Evolutionary conservation across 2,329 filamentous ascomycete species (phyloP).

Genomic region (Fusarium heterosporum): DNA sequence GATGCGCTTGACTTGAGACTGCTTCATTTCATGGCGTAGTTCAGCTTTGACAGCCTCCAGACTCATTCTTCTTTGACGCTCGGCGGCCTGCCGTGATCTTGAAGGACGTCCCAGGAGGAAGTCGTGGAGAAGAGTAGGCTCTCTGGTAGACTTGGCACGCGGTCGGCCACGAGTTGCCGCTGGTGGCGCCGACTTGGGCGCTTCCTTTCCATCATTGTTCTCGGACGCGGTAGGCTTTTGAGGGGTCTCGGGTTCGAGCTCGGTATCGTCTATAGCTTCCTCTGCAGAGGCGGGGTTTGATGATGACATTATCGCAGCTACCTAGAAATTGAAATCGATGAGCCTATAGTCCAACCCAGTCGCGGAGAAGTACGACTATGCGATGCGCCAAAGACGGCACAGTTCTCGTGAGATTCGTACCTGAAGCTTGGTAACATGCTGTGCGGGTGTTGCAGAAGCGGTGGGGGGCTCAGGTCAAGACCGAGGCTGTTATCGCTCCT

Average conservation of each 20-base stretch:
- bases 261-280: constrained; percentile 42
- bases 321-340: constrained; percentile 30
- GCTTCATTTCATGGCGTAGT: constrained; percentile 65
- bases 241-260: constrained; percentile 43
- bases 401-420: constrained; percentile 27
- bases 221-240: constrained; percentile 29
- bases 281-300: constrained; percentile 43
- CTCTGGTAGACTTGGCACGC: constrained; percentile 55
- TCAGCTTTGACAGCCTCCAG: constrained; percentile 69
- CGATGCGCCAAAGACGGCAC: background rate
- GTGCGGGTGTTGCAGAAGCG: constrained; percentile 35
- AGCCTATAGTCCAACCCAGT: constrained; percentile 23
- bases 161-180: constrained; percentile 49
- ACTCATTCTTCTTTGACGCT: constrained; percentile 66
- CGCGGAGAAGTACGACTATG: constrained; percentile 5
- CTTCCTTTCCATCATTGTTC: constrained; percentile 40
- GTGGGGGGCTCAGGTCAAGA: constrained; percentile 8
- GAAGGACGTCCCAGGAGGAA: constrained; percentile 69
- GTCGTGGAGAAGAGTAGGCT: constrained; percentile 64
- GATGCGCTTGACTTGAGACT: constrained; percentile 68
- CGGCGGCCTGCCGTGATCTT: constrained; percentile 65
- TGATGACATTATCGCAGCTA: constrained; percentile 48
- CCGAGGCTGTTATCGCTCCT: constrained; percentile 9
- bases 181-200: constrained; percentile 60
- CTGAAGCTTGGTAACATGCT: constrained; percentile 47